Evolutionary conservation across 2,329 filamentous ascomycete genomes (phyloP), one percentile per base, ranked within the genome.

Genomic region (Knufia petricola): DNA sequence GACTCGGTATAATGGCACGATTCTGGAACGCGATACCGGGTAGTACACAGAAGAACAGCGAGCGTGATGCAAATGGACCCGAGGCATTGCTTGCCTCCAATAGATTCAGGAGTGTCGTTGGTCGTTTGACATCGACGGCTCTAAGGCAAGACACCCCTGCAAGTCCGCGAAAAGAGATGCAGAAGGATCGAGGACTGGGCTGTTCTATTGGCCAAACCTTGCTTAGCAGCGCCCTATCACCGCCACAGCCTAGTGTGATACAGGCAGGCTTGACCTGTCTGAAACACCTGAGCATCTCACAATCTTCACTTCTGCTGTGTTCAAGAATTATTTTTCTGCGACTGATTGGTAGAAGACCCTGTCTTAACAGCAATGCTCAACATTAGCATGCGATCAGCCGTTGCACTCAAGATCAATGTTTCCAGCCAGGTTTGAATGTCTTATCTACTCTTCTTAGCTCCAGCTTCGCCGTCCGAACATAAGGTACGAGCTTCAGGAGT

Each of bases 21-120:
- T 13, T 9, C 39, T 15, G 24, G 39, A 36, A 24, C 28, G 28
- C 28, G 9, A 20, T n/a, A 45, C 24, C 19, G 20, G n/a, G n/a
- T n/a, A n/a, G n/a, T n/a, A n/a, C n/a, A n/a, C n/a, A n/a, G n/a
- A n/a, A n/a, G n/a, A 3, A 45, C 23, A 13, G 42, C 17, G 37
- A 23, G 15, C 15, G 17, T 36, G 28, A 10, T 37, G 28, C 13
- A 34, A 30, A 37, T n/a, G 23, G 30, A 34, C 26, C 8, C 42
- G 15, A 10, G 12, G 13, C 13, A 24, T 36, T n/a, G 28, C 28
- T 10, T 46, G 31, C 17, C 21, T 21, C 42, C 42, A 46, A 46
- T 36, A 15, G 19, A 36, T 46, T 46, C 42, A 46, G 42, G 42
- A 46, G 42, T 34, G 42, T 46, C 42, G 42, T 46, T 36, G 42